Conservation (phyloP, 345 rosid species). For the Kandelia obovata region DNA sequence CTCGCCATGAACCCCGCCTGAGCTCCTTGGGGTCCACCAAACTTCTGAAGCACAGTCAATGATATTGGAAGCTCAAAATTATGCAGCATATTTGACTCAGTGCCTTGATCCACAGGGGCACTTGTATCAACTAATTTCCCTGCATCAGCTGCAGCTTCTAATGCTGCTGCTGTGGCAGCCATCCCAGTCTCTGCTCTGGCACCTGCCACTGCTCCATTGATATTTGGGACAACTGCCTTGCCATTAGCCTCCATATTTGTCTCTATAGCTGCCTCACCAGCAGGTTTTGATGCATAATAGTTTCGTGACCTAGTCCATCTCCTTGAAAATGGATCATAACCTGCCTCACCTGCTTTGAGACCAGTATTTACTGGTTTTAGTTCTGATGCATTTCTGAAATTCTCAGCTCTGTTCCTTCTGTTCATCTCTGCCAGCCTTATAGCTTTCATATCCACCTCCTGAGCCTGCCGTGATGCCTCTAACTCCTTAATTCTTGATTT, state of each 20-base stretch:
- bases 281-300: slow-evolving; percentile 62
- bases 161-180: slow-evolving; percentile 72
- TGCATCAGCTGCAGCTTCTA: slow-evolving; percentile 95
- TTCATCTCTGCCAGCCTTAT: slow-evolving; percentile 92
- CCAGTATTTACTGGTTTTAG: slow-evolving; percentile 47
- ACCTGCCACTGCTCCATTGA: slow-evolving; percentile 27
- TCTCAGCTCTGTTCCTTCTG: slow-evolving; percentile 87
- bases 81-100: slow-evolving; percentile 68
- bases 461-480: slow-evolving; percentile 68
- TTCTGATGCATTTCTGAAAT: slow-evolving; percentile 89
- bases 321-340: slow-evolving; percentile 97
- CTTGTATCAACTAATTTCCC: slow-evolving; percentile 92
- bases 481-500: slow-evolving; percentile 65
- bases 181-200: slow-evolving; percentile 36
- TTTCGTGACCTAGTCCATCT: slow-evolving; percentile 97
- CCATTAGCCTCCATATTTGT: slow-evolving; percentile 34
- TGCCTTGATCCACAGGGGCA: slow-evolving; percentile 86
- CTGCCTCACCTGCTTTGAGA: slow-evolving; percentile 95
- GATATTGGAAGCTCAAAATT: slow-evolving; percentile 79
- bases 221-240: slow-evolving; percentile 17
- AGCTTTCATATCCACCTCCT: slow-evolving; percentile 71
- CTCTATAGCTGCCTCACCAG: slow-evolving; percentile 30
- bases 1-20: slow-evolving; percentile 86
- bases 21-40: slow-evolving; percentile 81
- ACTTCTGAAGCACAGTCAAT: slow-evolving; percentile 54